Base-by-base conservation (phyloP, 2,329 filamentous ascomycete species). In the Metarhizium brunneum region DNA sequence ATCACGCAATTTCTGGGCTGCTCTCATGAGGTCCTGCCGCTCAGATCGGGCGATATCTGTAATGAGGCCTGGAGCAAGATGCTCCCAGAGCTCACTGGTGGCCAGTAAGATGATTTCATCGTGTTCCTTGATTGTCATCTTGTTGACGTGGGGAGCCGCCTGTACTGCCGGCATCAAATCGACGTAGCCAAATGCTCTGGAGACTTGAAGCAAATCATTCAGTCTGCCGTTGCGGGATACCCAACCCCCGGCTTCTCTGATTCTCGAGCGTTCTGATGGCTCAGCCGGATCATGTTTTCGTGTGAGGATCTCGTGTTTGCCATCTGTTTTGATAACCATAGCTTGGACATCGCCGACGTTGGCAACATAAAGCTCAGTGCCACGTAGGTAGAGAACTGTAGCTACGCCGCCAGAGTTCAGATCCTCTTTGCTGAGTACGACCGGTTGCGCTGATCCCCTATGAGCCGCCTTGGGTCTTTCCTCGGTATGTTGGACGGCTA, bases 261-360 rank as follows among this genome's bases (percentile, higher is more conserved):
- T 96, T 18, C 94, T 87, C 55, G 90, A 84, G 51, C 94, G 82
- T 71, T 99, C 94, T 25, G 76, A 77, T 1, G 87, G 80, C 66
- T 96, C 91, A 0, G 92, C 92, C 6, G 94, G 94, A 65, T 97
- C 92, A 68, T 99, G 94, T 69, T 95, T 96, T 57, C 84, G 81
- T 2, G 94, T 97, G 61, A 99, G 78, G 61, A 92, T 85, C 64
- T 85, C 86, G 71, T 94, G 83, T 29, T 86, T 83, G 43, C 91
- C 90, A 67, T 96, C 91, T 1, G 88, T 90, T 64, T 92, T 88
- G 60, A 99, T 94, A 20, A 97, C 79, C 72, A 99, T 88, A n/a
- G 92, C 92, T 71, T 97, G 91, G 5, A 88, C 90, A 71, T 99
- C 91, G 53, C 94, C 94, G 25, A 99, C 89, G 64, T 99, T 99